A percentile compares a stretch with the other conserved stretches of the same genome.
Conservation (phyloP, 495 filamentous ascomycete species). For the Stereocaulon alpinum region DNA sequence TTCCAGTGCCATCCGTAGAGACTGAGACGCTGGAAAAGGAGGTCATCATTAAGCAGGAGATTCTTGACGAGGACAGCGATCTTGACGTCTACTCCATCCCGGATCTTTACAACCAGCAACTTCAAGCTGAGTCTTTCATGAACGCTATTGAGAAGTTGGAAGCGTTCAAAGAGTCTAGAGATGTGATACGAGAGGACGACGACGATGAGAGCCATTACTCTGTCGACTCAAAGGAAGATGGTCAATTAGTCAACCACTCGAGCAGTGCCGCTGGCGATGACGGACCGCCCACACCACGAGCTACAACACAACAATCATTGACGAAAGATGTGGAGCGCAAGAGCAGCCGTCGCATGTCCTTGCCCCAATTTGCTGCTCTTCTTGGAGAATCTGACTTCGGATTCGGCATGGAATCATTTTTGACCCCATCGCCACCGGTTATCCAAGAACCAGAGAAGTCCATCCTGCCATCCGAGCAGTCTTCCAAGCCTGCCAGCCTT, state of each 20-base stretch:
- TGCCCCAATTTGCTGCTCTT: constrained; percentile 41
- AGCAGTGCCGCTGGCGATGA: constrained; percentile 24
- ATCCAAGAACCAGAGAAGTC: constrained; percentile 15
- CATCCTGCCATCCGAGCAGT: constrained; percentile 1
- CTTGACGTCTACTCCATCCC: constrained; percentile 64
- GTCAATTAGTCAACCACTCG: constrained; percentile 16
- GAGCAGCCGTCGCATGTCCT: constrained; percentile 23
- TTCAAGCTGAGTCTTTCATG: constrained; percentile 35
- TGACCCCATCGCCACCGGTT: constrained; percentile 41
- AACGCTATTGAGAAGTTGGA: constrained; percentile 39
- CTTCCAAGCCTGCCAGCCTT: not conserved
- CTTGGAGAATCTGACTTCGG: constrained; percentile 38
- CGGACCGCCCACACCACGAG: constrained; percentile 27
- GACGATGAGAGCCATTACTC: constrained; percentile 44
- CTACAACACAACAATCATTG: constrained; percentile 9
- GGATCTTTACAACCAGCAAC: constrained; percentile 36
- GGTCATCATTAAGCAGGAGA: constrained; percentile 58
- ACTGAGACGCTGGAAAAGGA: constrained; percentile 43
- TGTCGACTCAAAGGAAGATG: constrained; percentile 26
- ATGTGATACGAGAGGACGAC: constrained; percentile 32
- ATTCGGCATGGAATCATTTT: constrained; percentile 40
- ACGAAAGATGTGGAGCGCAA: constrained; percentile 8
- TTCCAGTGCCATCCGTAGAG: constrained; percentile 69
- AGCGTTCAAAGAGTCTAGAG: constrained; percentile 35
- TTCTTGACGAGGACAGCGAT: constrained; percentile 46